Percentiles rank a stretch among this genome's conserved stretches.
These are phyloP conservation scores for Stemphylium beticola DNA, from an alignment of 2,329 filamentous ascomycete genomes.

Conservation along the genomic window DNA sequence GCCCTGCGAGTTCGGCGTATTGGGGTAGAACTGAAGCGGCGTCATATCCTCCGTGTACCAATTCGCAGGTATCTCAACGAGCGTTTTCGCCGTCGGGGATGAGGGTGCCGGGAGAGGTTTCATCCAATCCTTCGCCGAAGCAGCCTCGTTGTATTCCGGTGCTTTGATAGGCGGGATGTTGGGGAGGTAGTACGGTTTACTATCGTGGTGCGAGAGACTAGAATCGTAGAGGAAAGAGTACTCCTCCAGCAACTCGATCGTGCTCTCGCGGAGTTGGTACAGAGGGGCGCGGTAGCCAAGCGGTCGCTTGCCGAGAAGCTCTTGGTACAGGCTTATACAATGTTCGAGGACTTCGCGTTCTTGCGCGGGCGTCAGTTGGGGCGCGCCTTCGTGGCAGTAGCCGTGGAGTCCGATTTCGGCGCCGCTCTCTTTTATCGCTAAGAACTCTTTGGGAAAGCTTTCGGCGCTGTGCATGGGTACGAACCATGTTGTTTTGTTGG, in stretches of 20 bases:
- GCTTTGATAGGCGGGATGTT: constrained; percentile 49
- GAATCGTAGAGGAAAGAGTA: constrained; percentile 60
- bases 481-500: constrained; percentile 65
- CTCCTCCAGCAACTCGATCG: constrained; percentile 56
- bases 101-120: constrained; percentile 44
- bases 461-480: constrained; percentile 66
- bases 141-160: constrained; percentile 49
- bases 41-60: constrained; percentile 62
- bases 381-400: constrained; percentile 57
- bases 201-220: constrained; percentile 59
- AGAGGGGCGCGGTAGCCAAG: constrained; percentile 60
- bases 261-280: constrained; percentile 59
- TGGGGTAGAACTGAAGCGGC: constrained; percentile 55
- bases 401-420: constrained; percentile 61
- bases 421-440: constrained; percentile 59
- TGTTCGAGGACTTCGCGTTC: constrained; percentile 58
- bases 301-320: constrained; percentile 55
- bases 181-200: constrained; percentile 57
- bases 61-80: constrained; percentile 58
- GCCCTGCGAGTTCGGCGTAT: constrained; percentile 60
- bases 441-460: constrained; percentile 60
- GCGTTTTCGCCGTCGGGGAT: constrained; percentile 29
- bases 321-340: constrained; percentile 54
- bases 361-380: constrained; percentile 56
- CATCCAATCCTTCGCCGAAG: constrained; percentile 55